Base-by-base conservation (phyloP, 352 stramenopile genomes). In the Pythium brachiatum region DNA sequence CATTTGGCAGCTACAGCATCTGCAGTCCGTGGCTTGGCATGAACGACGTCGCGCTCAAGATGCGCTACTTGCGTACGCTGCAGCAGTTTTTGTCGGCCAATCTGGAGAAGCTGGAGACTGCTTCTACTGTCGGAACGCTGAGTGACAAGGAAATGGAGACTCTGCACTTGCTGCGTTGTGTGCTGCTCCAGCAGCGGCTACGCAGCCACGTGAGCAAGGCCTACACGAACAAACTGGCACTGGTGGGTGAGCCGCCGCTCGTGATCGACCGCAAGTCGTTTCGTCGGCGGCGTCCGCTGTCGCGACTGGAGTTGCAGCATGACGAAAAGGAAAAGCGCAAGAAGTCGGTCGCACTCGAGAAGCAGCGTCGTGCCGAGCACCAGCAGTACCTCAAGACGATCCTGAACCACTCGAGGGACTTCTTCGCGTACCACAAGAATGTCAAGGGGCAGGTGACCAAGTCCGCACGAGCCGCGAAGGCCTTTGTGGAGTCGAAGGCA, bases 401-500 rank as follows among this genome's bases (percentile, higher is more conserved):
- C 5, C 53, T 94, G 36, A 90, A 91, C 60, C 87, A 95, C 63
- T 89, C 85, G 52, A 79, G 87, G 16, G 85, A 94, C 58, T 95
- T 95, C 41, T 91, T 91, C 29, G 72, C 77, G n/a, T 94, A 84
- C 58, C 87, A 95, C 70, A 93, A 93, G 71, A 89, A 92, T 44
- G 80, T 88, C 32, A 92, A 94, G 62, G 67, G 72, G 15, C 81
- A 90, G 47, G 61, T 87, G 1, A 78, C 74, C 41, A 92, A 92
- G 47, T 86, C 74, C 2, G 74, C 87, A 0, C 88, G 88, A 53
- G 74, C 62, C 0, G 87, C 81, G 1, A 95, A 95, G 69, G 78
- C 72, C 11, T 86, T 89, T 41, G 77, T 95, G 29, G 87, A 94
- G 44, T 79, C 90, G 56, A 83, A 79, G 29, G 76, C 78, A 15